Percentiles rank a stretch among this genome's conserved stretches.
These are phyloP conservation scores for Iris pallida DNA, from an alignment of 116 monocot species.

Conservation along the genomic window DNA sequence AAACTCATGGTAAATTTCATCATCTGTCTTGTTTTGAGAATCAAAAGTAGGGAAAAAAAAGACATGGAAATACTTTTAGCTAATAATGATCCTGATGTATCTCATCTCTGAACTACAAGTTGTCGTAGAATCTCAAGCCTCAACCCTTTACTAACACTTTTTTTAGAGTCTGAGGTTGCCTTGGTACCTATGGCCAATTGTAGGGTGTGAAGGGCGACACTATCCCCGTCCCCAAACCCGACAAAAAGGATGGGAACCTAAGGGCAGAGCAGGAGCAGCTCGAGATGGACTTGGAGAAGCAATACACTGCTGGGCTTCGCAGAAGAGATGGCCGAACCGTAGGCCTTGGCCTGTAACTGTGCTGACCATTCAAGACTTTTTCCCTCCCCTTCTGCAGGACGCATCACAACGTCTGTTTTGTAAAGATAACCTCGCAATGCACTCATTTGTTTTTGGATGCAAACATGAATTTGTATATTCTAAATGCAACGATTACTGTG, in stretches of 20 bases:
- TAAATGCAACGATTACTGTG: no score
- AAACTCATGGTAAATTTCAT: slow-evolving; percentile 90
- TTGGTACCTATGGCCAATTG: slow-evolving; percentile 91
- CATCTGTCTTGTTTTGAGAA: background rate
- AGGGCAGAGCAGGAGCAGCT: slow-evolving; percentile 65
- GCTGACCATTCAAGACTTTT: background rate
- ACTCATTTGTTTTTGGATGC: no score
- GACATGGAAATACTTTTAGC: background rate
- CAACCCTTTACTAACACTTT: slow-evolving; percentile 61
- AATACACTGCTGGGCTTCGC: slow-evolving; percentile 92
- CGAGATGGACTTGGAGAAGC: slow-evolving; percentile 90
- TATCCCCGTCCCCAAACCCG: slow-evolving; percentile 27
- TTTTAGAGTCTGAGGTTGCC: slow-evolving; percentile 98
- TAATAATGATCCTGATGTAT: background rate
- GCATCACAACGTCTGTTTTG: background rate
- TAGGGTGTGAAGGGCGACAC: slow-evolving; percentile 87
- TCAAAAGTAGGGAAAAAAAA: background rate
- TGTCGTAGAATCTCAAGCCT: slow-evolving; percentile 1
- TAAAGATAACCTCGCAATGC: background rate
- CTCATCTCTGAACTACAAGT: no score
- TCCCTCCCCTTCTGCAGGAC: background rate
- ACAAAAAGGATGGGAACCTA: slow-evolving; percentile 32
- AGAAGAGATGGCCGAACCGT: slow-evolving; percentile 97
- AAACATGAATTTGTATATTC: no score
- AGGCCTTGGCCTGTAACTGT: slow-evolving; percentile 78